A percentile compares a stretch with the other conserved stretches of the same genome.
Evolutionary conservation across 2,329 filamentous ascomycete species (phyloP).

Genomic region (Diaporthe caulivora): DNA sequence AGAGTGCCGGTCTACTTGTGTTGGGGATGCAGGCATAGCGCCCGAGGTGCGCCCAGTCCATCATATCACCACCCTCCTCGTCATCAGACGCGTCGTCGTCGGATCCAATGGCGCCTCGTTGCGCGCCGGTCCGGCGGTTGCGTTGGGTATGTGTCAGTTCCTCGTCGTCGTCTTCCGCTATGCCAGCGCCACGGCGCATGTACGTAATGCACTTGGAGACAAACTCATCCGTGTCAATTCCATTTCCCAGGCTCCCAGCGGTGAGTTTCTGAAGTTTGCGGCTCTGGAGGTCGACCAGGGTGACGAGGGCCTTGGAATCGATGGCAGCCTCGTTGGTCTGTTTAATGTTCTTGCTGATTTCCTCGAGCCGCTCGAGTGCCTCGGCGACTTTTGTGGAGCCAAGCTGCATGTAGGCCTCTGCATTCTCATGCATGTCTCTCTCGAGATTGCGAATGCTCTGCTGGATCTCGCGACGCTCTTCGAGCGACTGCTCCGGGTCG

Average conservation of each 20-base stretch:
- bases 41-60: constrained; percentile 90
- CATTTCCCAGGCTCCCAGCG: constrained; percentile 78
- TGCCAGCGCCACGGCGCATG: constrained; percentile 78
- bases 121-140: constrained; percentile 51
- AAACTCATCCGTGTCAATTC: constrained; percentile 91
- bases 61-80: constrained; percentile 78
- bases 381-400: constrained; percentile 75
- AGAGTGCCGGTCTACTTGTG: constrained; percentile 80
- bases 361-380: constrained; percentile 75
- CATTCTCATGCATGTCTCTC: constrained; percentile 71
- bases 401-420: constrained; percentile 77
- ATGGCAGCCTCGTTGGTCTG: constrained; percentile 93
- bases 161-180: constrained; percentile 62
- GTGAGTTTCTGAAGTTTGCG: constrained; percentile 82
- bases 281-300: constrained; percentile 82
- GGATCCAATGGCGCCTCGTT: constrained; percentile 47
- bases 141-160: constrained; percentile 65
- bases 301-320: constrained; percentile 88
- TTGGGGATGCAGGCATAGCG: constrained; percentile 80
- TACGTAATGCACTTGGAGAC: constrained; percentile 90
- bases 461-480: constrained; percentile 79
- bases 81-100: constrained; percentile 73
- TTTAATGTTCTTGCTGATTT: constrained; percentile 76
- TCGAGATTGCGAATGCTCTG: constrained; percentile 77
- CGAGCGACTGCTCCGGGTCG: constrained; percentile 85